Conservation (phyloP, 805 yeast species). For the Ogataea naganishii region DNA sequence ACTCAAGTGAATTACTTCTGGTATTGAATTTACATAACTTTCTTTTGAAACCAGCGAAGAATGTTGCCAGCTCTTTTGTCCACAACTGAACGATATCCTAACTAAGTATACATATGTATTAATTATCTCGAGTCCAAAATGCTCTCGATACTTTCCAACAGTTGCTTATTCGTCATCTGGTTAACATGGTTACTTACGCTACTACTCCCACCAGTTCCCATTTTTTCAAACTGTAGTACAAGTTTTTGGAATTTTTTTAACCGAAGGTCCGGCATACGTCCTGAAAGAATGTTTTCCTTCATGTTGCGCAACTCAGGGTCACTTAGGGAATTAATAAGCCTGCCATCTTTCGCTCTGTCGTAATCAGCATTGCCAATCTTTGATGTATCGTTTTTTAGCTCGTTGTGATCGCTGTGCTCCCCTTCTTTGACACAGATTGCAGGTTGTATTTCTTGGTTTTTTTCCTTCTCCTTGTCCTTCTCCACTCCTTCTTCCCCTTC, state of each 20-base stretch:
- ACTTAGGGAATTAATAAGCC: neutral
- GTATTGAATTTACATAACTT: neutral
- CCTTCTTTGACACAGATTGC: too few species aligned
- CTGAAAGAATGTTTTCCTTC: neutral
- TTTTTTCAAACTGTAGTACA: slow-evolving; percentile 1
- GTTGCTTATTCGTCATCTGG: neutral
- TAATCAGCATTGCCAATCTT: neutral
- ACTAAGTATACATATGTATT: neutral
- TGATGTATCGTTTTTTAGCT: too few species aligned
- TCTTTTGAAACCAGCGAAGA: too few species aligned
- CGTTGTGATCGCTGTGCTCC: too few species aligned
- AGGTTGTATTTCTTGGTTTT: too few species aligned
- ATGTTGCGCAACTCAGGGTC: neutral
- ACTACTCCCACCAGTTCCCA: too few species aligned
- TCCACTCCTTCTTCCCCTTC: too few species aligned
- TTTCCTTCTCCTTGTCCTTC: too few species aligned
- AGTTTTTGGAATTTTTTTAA: neutral
- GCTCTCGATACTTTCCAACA: neutral
- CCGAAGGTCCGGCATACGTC: neutral
- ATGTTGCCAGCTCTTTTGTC: too few species aligned
- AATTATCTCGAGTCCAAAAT: slow-evolving; percentile 1
- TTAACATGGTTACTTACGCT: neutral
- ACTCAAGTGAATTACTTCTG: neutral
- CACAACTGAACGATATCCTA: too few species aligned
- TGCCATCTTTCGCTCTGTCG: neutral